Base-by-base conservation (phyloP, 805 yeast genomes). In the Metschnikowia bowlesiae region DNA sequence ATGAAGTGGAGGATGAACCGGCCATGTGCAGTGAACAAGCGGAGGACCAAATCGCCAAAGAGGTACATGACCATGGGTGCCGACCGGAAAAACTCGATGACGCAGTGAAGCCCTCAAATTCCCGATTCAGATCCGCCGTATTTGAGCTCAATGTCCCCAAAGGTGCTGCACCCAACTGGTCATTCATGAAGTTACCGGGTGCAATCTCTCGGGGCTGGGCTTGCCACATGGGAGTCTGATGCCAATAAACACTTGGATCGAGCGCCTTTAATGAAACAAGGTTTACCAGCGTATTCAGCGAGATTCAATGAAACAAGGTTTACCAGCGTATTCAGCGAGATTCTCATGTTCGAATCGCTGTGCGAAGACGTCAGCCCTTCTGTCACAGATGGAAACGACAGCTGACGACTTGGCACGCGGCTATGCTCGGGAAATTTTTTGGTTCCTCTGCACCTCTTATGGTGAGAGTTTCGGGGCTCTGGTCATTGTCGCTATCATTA, bases 1-100 rank as follows among this genome's bases (percentile, higher is more conserved):
- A 92, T 90, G 73, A 94, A 92, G 60, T 89, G 82, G 38, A 89
- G 73, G 62, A 59, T n/a, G n/a, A n/a, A 60, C 57, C 79, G 78
- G 47, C 77, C 77, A 49, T 66, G 64, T 41, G 56, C 52, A 2
- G 71, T 63, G 26, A 71, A 57, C 29, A 73, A 53, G 10, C 71
- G 69, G 5, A 89, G 81, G 64, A 89, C 78, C 42, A 87, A 65
- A 52, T 80, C 70, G 0, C 96, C 96, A 56, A 88, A 81, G 6
- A n/a, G n/a, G n/a, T n/a, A 89, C 11, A 83, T 75, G 49, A 82
- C 63, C 8, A 88, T 65, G 0, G 96, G 87, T 0, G 82, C 77
- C 5, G 84, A 50, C 47, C 94, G 71, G 63, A 88, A 79, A 60
- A 48, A 6, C 48, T 48, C n/a, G 50, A 41, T 22, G 32, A 16